Conservation (phyloP, 495 filamentous ascomycete genomes). For the Penicilliopsis zonata region DNA sequence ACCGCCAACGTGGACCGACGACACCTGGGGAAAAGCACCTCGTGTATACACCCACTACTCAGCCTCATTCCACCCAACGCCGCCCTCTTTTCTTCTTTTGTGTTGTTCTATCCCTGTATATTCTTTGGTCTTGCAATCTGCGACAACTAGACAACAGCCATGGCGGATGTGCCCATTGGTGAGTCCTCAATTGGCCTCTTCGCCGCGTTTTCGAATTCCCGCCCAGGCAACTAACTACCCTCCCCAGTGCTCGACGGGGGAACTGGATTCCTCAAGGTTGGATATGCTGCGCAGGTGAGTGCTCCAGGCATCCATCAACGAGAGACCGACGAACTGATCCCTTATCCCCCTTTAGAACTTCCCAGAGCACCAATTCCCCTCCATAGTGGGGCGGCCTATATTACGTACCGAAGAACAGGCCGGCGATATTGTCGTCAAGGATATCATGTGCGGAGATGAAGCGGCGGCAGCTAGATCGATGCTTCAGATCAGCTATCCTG, state of each 20-base stretch:
- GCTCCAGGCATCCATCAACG: too few relatives aligned
- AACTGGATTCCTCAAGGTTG: constrained; percentile 98
- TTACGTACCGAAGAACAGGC: constrained; percentile 84
- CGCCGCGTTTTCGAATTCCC: constrained; percentile 13
- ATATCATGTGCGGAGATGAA: constrained; percentile 99
- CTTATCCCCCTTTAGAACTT: constrained; percentile 61
- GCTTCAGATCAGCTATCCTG: constrained; percentile 94
- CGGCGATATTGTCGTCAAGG: constrained; percentile 77
- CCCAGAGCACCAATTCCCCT: constrained; percentile 95
- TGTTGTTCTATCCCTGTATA: constrained; percentile 12
- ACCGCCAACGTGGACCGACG: background rate
- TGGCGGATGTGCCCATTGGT: constrained; percentile 69
- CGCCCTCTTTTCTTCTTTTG: background rate
- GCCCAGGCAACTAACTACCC: constrained; percentile 14
- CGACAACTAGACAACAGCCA: constrained; percentile 33
- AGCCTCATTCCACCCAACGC: background rate
- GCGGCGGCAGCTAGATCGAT: constrained; percentile 88
- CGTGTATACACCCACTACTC: background rate
- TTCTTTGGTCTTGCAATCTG: too few relatives aligned
- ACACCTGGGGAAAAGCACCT: background rate
- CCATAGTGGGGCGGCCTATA: constrained; percentile 96
- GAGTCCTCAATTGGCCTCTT: constrained; percentile 17
- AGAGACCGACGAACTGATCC: too few relatives aligned
- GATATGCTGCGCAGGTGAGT: constrained; percentile 79
- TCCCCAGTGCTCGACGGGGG: constrained; percentile 92